Conservation (phyloP, 2,329 filamentous ascomycete genomes). For the Scedosporium aurantiacum region DNA sequence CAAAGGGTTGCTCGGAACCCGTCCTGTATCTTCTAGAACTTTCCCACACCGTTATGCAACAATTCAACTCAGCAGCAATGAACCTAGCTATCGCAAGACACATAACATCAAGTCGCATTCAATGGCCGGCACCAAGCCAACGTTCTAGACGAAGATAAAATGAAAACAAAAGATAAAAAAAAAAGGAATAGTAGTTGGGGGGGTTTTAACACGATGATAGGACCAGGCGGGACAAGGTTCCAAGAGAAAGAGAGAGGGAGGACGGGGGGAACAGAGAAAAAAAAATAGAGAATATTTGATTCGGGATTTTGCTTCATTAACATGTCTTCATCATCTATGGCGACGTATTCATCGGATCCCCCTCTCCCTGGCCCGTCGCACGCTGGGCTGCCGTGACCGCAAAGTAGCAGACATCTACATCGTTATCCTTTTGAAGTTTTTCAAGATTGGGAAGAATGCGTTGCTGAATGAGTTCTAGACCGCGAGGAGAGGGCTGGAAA, state of each 20-base stretch:
- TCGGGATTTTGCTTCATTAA: slow-evolving; percentile 8
- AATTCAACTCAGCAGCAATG: slow-evolving; percentile 2
- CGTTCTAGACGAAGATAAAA: not conserved
- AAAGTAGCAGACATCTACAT: slow-evolving; percentile 97
- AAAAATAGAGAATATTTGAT: slow-evolving; percentile 44
- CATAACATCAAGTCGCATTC: not conserved
- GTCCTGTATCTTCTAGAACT: not conserved
- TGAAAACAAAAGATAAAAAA: not conserved
- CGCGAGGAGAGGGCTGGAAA: slow-evolving; percentile 55
- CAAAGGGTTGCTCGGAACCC: not conserved
- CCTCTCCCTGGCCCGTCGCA: slow-evolving; percentile 32
- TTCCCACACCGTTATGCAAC: not conserved
- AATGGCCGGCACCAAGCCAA: not conserved
- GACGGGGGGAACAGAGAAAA: slow-evolving; percentile 25
- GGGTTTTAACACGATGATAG: not conserved
- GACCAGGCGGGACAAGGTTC: not conserved
- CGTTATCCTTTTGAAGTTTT: slow-evolving; percentile 93
- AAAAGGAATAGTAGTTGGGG: not conserved
- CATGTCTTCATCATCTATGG: slow-evolving; percentile 40
- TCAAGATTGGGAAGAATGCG: slow-evolving; percentile 81
- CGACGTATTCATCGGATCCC: slow-evolving; percentile 54
- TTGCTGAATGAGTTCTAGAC: slow-evolving; percentile 71
- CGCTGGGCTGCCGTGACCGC: slow-evolving; percentile 74
- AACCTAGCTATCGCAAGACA: not conserved
- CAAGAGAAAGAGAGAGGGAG: not conserved